Evolutionary conservation across 2,329 filamentous ascomycete species (phyloP).

Genomic region (Claviceps lovelessii): DNA sequence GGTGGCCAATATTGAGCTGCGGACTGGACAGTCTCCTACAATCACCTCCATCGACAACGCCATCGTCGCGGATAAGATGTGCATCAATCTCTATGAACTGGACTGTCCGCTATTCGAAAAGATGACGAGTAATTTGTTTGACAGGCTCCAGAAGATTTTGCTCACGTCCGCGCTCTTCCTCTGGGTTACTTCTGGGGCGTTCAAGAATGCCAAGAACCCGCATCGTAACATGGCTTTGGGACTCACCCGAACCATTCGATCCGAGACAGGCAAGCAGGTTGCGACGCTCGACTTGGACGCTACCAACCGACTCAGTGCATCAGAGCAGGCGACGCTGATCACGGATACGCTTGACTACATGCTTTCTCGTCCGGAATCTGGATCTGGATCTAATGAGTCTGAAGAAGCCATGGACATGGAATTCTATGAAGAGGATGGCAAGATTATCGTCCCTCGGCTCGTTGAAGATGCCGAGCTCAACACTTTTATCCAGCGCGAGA

Average conservation of each 20-base stretch:
- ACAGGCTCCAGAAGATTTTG: background rate
- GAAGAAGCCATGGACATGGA: conserved; percentile 14
- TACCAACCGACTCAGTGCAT: conserved; percentile 10
- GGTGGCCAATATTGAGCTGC: background rate
- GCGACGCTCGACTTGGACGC: conserved; percentile 31
- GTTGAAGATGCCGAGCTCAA: conserved; percentile 14
- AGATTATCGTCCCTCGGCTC: conserved; percentile 16
- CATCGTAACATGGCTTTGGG: conserved; percentile 31
- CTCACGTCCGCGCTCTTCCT: conserved; percentile 18
- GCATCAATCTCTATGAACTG: conserved; percentile 21
- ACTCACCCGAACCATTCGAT: conserved; percentile 30
- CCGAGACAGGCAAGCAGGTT: conserved; percentile 29
- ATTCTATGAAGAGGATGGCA: conserved; percentile 16
- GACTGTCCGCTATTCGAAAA: conserved; percentile 28
- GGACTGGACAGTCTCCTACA: conserved; percentile 8
- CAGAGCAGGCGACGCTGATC: background rate
- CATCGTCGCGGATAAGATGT: background rate
- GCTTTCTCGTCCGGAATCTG: background rate
- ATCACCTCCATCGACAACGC: conserved; percentile 6
- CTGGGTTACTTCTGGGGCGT: conserved; percentile 27
- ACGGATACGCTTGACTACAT: background rate
- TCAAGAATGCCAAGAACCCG: conserved; percentile 20
- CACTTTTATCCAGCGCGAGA: conserved; percentile 14
- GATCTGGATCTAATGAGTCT: background rate
- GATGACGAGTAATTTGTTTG: conserved; percentile 14